Percentiles rank a stretch among this genome's conserved stretches.
Evolutionary conservation across 1,284 basidiomycete species (phyloP).

Genomic region (Rugosomyces carneus): DNA sequence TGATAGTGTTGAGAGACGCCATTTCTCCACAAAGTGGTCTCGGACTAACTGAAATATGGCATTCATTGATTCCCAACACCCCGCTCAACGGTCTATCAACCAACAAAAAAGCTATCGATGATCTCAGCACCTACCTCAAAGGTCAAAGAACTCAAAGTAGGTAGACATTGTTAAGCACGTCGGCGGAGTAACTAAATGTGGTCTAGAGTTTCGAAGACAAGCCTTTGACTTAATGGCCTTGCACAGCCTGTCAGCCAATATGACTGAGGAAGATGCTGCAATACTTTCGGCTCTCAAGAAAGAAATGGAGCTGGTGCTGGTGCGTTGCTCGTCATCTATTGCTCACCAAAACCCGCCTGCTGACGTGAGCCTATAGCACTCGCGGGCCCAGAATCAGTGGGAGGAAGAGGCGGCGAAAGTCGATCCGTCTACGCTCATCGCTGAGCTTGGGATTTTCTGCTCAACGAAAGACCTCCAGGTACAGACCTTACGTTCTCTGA

Average conservation of each 20-base stretch:
- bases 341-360: background rate
- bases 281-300: slow-evolving; percentile 10
- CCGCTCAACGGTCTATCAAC: slow-evolving; percentile 1
- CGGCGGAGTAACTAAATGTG: slow-evolving; percentile 7
- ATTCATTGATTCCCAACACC: slow-evolving; percentile 26
- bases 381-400: slow-evolving; percentile 7
- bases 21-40: slow-evolving; percentile 50
- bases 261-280: slow-evolving; percentile 10
- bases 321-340: slow-evolving; percentile 2
- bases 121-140: slow-evolving; percentile 5
- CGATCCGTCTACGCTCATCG: slow-evolving; percentile 16
- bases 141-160: slow-evolving; percentile 12
- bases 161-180: background rate
- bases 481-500: background rate
- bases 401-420: slow-evolving; percentile 4
- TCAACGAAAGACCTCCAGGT: slow-evolving; percentile 6
- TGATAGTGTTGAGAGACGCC: slow-evolving; percentile 29
- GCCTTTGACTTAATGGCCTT: slow-evolving; percentile 38
- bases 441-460: slow-evolving; percentile 17
- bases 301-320: slow-evolving; percentile 18
- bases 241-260: slow-evolving; percentile 23
- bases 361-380: slow-evolving; percentile 5
- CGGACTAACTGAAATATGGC: slow-evolving; percentile 54
- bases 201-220: slow-evolving; percentile 30
- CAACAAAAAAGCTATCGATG: slow-evolving; percentile 9